phyloP scores from a whole-genome alignment of 768 basidiomycete species.

The Mycena alexandri region DNA sequence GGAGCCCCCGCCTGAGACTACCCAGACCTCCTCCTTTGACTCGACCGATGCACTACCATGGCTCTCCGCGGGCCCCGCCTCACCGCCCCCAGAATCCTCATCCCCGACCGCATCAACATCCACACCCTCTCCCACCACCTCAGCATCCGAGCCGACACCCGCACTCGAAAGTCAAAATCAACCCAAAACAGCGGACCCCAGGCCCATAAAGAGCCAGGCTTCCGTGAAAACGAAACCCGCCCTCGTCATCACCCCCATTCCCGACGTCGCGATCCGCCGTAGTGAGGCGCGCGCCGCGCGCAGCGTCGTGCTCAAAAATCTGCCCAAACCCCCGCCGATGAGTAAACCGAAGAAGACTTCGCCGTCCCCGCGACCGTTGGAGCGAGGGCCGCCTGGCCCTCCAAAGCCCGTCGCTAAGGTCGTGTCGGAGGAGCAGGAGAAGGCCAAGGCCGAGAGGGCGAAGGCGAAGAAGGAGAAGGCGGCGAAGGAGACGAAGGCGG shows the following conservation, averaged over 20 bases:
- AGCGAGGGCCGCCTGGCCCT: too few species aligned
- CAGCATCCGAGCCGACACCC: background rate
- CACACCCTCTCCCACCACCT: background rate
- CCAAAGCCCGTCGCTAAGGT: too few species aligned
- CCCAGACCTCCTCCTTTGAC: too few species aligned
- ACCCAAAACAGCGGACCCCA: background rate
- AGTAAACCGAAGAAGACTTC: background rate
- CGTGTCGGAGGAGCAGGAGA: background rate
- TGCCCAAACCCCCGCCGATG: background rate
- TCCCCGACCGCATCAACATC: background rate
- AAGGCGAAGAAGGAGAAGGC: background rate
- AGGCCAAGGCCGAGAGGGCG: background rate
- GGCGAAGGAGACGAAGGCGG: background rate
- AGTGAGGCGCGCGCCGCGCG: constrained; percentile 4
- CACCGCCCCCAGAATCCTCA: background rate
- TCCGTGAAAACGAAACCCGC: background rate
- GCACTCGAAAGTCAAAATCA: too few species aligned
- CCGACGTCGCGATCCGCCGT: background rate
- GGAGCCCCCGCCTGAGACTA: too few species aligned
- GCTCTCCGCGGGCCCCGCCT: background rate
- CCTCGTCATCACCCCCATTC: background rate
- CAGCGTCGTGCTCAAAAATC: background rate
- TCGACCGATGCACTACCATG: background rate
- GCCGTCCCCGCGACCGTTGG: too few species aligned
- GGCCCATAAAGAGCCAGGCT: background rate